phyloP scores from a whole-genome alignment of 148 eudicot genomes.

The Gaultheria prostrata region DNA sequence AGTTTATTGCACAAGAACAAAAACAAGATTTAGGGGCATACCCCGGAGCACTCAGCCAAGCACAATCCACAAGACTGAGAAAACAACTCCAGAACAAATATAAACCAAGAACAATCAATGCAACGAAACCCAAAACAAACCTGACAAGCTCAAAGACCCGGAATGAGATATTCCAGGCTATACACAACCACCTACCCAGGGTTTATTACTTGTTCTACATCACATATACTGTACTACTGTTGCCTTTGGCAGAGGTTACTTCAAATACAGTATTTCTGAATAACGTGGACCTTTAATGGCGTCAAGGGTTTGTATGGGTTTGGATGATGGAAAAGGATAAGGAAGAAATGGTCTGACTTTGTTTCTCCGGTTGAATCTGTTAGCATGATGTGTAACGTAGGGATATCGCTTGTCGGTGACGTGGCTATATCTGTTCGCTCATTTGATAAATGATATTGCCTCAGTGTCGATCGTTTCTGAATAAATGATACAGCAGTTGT shows the following conservation, averaged over 20 bases:
- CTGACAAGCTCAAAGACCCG: no score
- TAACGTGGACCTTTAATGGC: neutral
- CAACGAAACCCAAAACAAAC: no score
- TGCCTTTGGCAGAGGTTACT: neutral
- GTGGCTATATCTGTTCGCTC: neutral
- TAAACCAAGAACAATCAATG: no score
- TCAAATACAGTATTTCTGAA: neutral
- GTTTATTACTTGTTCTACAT: no score
- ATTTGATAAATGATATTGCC: neutral
- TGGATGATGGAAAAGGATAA: neutral
- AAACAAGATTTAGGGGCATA: no score
- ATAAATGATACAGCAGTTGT: neutral
- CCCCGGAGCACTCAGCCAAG: no score
- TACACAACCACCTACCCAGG: no score
- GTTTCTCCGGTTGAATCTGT: neutral
- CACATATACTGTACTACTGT: neutral
- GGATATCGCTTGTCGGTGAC: neutral
- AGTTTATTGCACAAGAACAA: no score
- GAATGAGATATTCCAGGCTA: no score
- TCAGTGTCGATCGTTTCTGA: neutral
- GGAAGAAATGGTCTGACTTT: neutral
- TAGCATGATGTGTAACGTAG: neutral
- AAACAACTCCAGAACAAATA: no score
- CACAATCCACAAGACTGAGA: no score
- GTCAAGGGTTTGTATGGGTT: neutral